phyloP scores from a whole-genome alignment of 441 rosid genomes.

The Euphorbia celastroides region DNA sequence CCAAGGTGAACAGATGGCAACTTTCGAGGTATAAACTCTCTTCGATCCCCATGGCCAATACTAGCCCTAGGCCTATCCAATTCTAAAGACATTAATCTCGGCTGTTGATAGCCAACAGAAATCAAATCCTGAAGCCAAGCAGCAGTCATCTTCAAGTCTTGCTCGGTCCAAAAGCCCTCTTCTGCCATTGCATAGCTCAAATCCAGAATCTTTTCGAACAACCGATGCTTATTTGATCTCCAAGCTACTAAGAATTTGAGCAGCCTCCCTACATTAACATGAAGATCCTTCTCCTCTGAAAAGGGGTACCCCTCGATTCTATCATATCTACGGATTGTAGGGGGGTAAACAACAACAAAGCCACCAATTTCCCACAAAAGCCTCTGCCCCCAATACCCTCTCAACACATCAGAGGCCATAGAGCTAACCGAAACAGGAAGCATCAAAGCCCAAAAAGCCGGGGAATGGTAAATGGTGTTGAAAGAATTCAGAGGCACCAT shows the following conservation, averaged over 20 bases:
- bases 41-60: slow-evolving; percentile 84
- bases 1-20: slow-evolving; percentile 88
- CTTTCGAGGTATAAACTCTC: slow-evolving; percentile 69
- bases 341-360: slow-evolving; percentile 73
- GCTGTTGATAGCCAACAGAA: slow-evolving; percentile 85
- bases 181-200: slow-evolving; percentile 85
- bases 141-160: slow-evolving; percentile 74
- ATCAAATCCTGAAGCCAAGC: slow-evolving; percentile 95
- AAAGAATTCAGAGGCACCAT: slow-evolving; percentile 89
- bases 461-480: slow-evolving; percentile 73
- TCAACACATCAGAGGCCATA: slow-evolving; percentile 88
- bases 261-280: slow-evolving; percentile 85
- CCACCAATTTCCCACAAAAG: slow-evolving; percentile 96
- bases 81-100: slow-evolving; percentile 82
- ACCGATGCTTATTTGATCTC: slow-evolving; percentile 73
- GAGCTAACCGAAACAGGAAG: slow-evolving; percentile 85
- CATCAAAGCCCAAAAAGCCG: slow-evolving; percentile 95
- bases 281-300: slow-evolving; percentile 94
- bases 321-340: slow-evolving; percentile 75
- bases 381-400: slow-evolving; percentile 95
- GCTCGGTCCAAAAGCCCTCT: slow-evolving; percentile 87
- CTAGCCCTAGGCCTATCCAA: slow-evolving; percentile 68
- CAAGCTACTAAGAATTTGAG: slow-evolving; percentile 68
- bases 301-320: slow-evolving; percentile 80
- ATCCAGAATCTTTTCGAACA: slow-evolving; percentile 75